A percentile compares a stretch with the other conserved stretches of the same genome.
Evolutionary conservation across 2,329 filamentous ascomycete species (phyloP).

Genomic region (Diaporthe aspalathi): DNA sequence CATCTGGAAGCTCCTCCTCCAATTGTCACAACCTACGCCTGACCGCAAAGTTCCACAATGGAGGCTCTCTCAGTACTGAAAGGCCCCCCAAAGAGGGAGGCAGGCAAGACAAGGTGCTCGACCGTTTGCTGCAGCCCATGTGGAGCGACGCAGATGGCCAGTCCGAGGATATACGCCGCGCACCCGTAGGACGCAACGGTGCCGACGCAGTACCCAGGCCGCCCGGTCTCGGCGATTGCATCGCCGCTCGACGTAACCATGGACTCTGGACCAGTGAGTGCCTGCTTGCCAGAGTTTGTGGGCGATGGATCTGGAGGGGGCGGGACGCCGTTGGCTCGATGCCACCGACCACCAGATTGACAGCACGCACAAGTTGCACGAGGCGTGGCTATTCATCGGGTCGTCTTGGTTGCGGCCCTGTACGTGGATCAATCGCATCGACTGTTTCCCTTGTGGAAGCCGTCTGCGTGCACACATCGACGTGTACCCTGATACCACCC

Average conservation of each 20-base stretch:
- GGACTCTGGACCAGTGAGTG: neutral
- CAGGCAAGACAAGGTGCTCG: neutral
- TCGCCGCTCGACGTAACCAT: neutral
- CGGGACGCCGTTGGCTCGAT: neutral
- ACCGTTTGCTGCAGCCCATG: constrained; percentile 8
- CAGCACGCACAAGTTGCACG: constrained; percentile 14
- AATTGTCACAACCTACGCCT: neutral
- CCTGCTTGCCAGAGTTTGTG: neutral
- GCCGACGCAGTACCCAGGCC: neutral
- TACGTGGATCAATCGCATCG: constrained; percentile 4
- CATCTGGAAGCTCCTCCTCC: neutral
- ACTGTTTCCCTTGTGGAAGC: constrained; percentile 13
- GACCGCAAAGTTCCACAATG: neutral
- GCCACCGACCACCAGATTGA: constrained; percentile 14
- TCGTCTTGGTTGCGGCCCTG: neutral
- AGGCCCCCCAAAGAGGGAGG: neutral
- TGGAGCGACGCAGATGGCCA: constrained; percentile 1
- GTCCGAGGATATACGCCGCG: neutral
- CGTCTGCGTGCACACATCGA: neutral
- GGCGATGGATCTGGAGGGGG: neutral
- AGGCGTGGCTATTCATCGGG: constrained; percentile 26
- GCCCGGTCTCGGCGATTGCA: constrained; percentile 15
- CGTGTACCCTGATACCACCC: constrained; percentile 14
- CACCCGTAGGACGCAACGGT: neutral
- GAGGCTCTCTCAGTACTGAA: neutral